phyloP scores from a whole-genome alignment of 2,329 filamentous ascomycete species.

The Microcyclospora tardicrescens region DNA sequence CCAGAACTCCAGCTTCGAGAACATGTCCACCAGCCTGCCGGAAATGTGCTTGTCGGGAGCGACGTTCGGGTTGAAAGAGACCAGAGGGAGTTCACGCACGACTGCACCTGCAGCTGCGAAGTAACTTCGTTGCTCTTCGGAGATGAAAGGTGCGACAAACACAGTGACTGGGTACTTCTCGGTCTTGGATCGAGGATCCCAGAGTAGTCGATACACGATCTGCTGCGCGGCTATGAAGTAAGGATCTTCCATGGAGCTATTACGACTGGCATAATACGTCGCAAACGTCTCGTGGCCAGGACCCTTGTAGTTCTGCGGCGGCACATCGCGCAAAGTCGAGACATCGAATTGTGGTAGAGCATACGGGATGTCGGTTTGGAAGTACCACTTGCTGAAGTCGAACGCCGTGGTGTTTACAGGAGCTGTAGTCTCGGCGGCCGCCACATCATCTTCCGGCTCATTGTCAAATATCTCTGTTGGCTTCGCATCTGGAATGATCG shows the following conservation, averaged over 20 bases:
- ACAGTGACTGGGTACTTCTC: slow-evolving; percentile 11
- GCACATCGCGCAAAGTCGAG: slow-evolving; percentile 5
- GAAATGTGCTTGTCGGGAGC: slow-evolving; percentile 4
- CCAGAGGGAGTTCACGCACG: slow-evolving; percentile 10
- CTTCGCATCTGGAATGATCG: too few relatives aligned
- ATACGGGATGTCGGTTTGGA: slow-evolving; percentile 7
- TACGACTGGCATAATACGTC: slow-evolving; percentile 10
- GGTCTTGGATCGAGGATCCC: slow-evolving; percentile 10
- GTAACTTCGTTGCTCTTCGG: slow-evolving; percentile 9
- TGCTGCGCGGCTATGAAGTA: slow-evolving; percentile 12
- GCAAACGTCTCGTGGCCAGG: slow-evolving; percentile 8
- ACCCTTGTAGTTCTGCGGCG: slow-evolving; percentile 11
- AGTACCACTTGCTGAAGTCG: slow-evolving; percentile 8
- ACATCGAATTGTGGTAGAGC: slow-evolving; percentile 5
- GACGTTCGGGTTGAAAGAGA: slow-evolving; percentile 8
- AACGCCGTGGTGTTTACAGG: slow-evolving; percentile 3
- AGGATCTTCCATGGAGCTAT: slow-evolving; percentile 10
- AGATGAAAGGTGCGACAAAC: slow-evolving; percentile 12
- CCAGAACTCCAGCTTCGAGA: slow-evolving; percentile 93
- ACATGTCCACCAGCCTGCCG: slow-evolving; percentile 27
- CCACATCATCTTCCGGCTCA: too few relatives aligned
- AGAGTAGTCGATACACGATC: slow-evolving; percentile 10
- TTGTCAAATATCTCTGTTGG: too few relatives aligned
- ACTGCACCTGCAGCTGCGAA: slow-evolving; percentile 10
- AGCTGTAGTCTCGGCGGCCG: too few relatives aligned